phyloP scores from a whole-genome alignment of 192 early-diverging fungal species.

The Coemansia sp. region DNA sequence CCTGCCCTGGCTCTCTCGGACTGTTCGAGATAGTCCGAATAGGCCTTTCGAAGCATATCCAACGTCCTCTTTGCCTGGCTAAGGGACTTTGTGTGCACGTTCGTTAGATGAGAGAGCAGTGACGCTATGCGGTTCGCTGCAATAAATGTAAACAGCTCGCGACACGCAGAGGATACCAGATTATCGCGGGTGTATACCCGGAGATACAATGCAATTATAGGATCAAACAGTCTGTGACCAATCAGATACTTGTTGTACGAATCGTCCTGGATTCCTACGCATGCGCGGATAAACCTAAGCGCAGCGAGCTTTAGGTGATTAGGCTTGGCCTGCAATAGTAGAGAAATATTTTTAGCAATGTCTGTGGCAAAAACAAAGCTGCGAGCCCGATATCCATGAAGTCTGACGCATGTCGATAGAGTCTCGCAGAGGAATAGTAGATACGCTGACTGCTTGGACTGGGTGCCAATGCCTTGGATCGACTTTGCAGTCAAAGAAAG shows the following conservation, averaged over 20 bases:
- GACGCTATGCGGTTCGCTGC: constrained; percentile 66
- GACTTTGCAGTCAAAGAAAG: constrained; percentile 46
- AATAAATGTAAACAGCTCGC: constrained; percentile 86
- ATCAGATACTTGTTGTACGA: constrained; percentile 78
- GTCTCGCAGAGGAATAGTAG: constrained; percentile 67
- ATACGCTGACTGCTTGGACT: constrained; percentile 6
- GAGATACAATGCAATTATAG: constrained; percentile 63
- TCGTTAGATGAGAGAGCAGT: constrained; percentile 68
- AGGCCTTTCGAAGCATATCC: constrained; percentile 27
- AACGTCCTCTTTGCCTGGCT: constrained; percentile 15
- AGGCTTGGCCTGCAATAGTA: constrained; percentile 68
- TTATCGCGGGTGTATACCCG: constrained; percentile 73
- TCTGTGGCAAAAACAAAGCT: constrained; percentile 69
- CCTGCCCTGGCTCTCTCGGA: constrained; percentile 15
- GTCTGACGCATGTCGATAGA: constrained; percentile 67
- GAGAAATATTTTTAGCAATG: constrained; percentile 60
- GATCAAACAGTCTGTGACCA: constrained; percentile 70
- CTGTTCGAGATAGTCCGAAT: constrained; percentile 25
- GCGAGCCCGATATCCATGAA: constrained; percentile 76
- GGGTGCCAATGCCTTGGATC: constrained; percentile 18
- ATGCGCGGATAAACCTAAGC: constrained; percentile 74
- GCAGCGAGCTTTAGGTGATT: constrained; percentile 75
- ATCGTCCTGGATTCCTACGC: constrained; percentile 78
- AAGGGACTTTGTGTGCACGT: constrained; percentile 28
- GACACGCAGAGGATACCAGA: constrained; percentile 83